phyloP scores from a whole-genome alignment of 495 filamentous ascomycete species.

The Aspergillus taichungensis region DNA sequence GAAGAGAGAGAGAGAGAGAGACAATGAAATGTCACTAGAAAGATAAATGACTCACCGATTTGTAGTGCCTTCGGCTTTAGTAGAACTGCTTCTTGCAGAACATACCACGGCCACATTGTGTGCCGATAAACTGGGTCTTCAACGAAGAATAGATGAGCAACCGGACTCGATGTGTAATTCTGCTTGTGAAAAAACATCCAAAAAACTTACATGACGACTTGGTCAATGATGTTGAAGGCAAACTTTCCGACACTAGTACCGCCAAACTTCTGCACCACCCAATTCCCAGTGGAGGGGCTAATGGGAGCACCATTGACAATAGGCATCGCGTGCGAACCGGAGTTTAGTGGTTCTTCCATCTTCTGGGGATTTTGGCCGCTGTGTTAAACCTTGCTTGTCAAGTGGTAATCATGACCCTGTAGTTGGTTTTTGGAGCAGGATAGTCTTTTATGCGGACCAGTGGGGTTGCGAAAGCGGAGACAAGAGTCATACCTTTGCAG shows the following conservation, averaged over 20 bases:
- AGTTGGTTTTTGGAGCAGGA: slow-evolving; percentile 10
- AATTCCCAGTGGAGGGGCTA: slow-evolving; percentile 27
- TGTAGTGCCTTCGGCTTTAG: slow-evolving; percentile 86
- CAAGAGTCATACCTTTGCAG: neutral
- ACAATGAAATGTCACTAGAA: neutral
- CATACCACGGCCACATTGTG: slow-evolving; percentile 81
- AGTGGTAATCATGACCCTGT: neutral
- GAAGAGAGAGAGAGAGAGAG: neutral
- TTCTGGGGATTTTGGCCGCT: slow-evolving; percentile 1
- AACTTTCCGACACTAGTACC: slow-evolving; percentile 70
- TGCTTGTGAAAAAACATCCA: neutral
- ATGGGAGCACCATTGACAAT: slow-evolving; percentile 6
- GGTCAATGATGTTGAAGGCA: slow-evolving; percentile 58
- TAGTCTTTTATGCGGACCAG: slow-evolving; percentile 18
- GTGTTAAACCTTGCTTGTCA: neutral
- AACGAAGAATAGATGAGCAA: slow-evolving; percentile 2
- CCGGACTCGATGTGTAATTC: neutral
- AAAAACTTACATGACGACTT: slow-evolving; percentile 57
- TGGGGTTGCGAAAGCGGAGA: slow-evolving; percentile 34
- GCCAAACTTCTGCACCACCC: slow-evolving; percentile 83
- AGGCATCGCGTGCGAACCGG: slow-evolving; percentile 5
- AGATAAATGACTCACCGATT: slow-evolving; percentile 64
- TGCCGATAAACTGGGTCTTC: slow-evolving; percentile 54
- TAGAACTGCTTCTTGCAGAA: slow-evolving; percentile 82
- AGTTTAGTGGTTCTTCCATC: slow-evolving; percentile 12